Evolutionary conservation across 2,329 filamentous ascomycete genomes (phyloP), one percentile per base, ranked within the genome.

Genomic region (Fonsecaea pedrosoi): DNA sequence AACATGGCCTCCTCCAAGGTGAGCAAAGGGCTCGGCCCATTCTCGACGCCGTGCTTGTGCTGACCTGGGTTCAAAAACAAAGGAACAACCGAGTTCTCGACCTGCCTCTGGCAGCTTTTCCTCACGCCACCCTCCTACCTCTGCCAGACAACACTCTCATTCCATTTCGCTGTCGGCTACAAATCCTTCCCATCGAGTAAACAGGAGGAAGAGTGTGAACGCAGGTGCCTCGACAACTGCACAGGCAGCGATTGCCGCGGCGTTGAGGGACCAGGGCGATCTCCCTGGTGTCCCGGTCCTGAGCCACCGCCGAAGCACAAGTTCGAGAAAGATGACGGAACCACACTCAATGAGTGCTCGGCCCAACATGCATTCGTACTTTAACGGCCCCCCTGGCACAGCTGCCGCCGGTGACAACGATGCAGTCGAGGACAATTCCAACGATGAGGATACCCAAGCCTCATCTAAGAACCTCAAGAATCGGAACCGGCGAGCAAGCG

Each of bases 121-220:
- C 42, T 70, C 72, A 34, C 68, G 66, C 37, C 67, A 65, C 37
- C 48, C 71, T 66, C 68, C 70, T 65, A 66, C 68, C 63, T 72
- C 71, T 70, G 71, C 55, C 70, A 74, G 69, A 72, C 73, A 77
- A 64, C 92, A 93, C 82, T 92, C 92, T 58, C 90, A 95, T 79
- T 94, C 92, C 66, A 84, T 93, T 73, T 90, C 94, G 64, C 86
- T 90, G 67, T 88, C 88, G 73, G 88, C 90, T 66, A 86, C 94
- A 76, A 94, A 94, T 82, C 82, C 89, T 73, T 89, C 88, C 78
- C 91, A 97, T 79, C 91, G 95, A 73, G 88, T 98, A 73, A 93
- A 92, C 74, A 92, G 94, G 75, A 89, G 95, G 74, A 98, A 98
- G 86, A 97, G 94, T 81, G 93, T 96, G 77, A 89, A 87, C 77